Evolutionary conservation across 495 filamentous ascomycete genomes (phyloP).

Genomic region (Patellaria atrata): DNA sequence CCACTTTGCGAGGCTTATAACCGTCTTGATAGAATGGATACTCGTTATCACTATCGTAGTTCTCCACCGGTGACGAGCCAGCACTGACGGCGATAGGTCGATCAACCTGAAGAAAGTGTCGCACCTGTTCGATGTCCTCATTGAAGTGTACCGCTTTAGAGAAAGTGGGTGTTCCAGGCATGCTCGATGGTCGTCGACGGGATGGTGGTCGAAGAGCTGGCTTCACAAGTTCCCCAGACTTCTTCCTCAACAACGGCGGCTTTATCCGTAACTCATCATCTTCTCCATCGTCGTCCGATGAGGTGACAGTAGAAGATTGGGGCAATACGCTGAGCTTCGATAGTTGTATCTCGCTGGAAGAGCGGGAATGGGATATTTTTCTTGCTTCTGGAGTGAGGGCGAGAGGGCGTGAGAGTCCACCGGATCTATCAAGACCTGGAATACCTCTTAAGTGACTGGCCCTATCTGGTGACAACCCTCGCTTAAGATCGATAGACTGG

Average conservation of each 20-base stretch:
- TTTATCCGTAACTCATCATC: conserved; percentile 42
- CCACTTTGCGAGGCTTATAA: conserved; percentile 32
- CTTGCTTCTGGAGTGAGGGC: conserved; percentile 41
- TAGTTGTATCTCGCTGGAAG: conserved; percentile 52
- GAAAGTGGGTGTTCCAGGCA: conserved; percentile 94
- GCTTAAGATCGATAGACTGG: conserved; percentile 56
- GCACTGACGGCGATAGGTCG: conserved; percentile 88
- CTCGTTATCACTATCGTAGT: conserved; percentile 65
- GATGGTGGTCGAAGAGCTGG: conserved; percentile 73
- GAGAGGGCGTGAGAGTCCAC: conserved; percentile 14
- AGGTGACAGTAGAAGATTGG: conserved; percentile 17
- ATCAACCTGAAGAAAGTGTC: conserved; percentile 89
- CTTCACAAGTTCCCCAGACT: conserved; percentile 91
- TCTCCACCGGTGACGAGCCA: conserved; percentile 83
- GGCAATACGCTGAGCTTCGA: conserved; percentile 26
- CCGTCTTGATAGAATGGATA: conserved; percentile 69
- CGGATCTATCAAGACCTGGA: conserved; percentile 14
- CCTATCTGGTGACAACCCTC: conserved; percentile 45
- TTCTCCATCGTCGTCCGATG: conserved; percentile 43
- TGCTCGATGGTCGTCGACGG: conserved; percentile 73
- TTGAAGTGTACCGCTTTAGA: conserved; percentile 95
- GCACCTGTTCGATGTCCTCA: conserved; percentile 80
- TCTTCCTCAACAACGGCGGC: conserved; percentile 88
- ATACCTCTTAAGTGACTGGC: too few relatives aligned
- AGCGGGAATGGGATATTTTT: conserved; percentile 68